A percentile compares a stretch with the other conserved stretches of the same genome.
Evolutionary conservation across 306 rosid genomes (phyloP).

Genomic region (Prosopis cineraria): DNA sequence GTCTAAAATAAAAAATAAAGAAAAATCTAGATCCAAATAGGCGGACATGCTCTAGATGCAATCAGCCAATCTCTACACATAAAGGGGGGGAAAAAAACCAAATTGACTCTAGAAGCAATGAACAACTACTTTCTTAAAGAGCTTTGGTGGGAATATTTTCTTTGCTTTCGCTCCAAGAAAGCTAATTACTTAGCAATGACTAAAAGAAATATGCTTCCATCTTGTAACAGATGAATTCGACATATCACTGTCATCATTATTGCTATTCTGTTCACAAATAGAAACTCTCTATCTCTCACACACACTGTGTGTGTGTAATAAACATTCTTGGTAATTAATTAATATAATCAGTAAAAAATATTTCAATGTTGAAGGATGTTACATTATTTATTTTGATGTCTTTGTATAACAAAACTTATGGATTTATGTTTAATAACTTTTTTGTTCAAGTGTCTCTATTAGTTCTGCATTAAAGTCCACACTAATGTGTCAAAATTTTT

Average conservation of each 20-base stretch:
- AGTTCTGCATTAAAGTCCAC: neutral
- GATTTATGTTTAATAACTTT: neutral
- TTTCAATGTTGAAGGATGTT: neutral
- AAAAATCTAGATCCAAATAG: neutral
- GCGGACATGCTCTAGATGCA: neutral
- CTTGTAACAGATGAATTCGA: neutral
- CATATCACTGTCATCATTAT: neutral
- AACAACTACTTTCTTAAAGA: neutral
- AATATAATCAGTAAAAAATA: no score
- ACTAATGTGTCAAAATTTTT: no score
- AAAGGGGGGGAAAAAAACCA: neutral
- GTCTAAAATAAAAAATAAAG: no score
- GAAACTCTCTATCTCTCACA: no score
- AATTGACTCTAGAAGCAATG: slow-evolving; percentile 31
- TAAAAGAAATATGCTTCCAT: no score
- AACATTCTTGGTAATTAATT: neutral
- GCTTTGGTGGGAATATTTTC: neutral
- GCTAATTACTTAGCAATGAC: neutral
- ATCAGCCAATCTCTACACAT: neutral
- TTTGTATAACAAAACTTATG: no score
- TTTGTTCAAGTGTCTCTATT: neutral
- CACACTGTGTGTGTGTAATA: no score
- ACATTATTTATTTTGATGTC: neutral
- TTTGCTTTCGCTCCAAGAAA: neutral
- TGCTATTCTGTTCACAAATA: neutral